Base-by-base conservation (phyloP, 1,284 basidiomycete genomes). In the Mrakiaceae sp. region DNA sequence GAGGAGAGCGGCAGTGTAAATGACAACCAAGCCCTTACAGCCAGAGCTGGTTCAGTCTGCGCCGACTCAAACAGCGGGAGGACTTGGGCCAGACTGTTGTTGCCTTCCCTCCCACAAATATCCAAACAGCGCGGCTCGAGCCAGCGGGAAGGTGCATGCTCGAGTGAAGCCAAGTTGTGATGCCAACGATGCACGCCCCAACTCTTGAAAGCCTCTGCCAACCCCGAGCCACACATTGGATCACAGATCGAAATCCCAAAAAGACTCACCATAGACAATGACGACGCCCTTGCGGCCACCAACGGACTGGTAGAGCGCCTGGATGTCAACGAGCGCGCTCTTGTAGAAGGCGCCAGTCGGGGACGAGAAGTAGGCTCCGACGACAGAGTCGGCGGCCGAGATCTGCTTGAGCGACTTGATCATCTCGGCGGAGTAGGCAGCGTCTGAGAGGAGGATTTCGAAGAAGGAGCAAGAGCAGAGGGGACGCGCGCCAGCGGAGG, bases 301-400 rank as follows among this genome's bases (percentile, higher is more conserved):
- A 49, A 74, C 70, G 39, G 68, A 87, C 76, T 87, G 88, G 73
- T 87, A 87, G 70, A 88, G 83, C 50, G 87, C 85, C 74, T 96
- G 88, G 12, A 90, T 88, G 68, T 97, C 91, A 60, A 98, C 81
- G 58, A 96, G 78, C n/a, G 84, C 84, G 73, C 92, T 88, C 71
- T 86, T 88, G 77, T 90, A 87, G 77, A 95, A 97, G n/a, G 91
- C 91, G 51, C 92, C 91, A 61, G 91, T 81, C 16, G 86, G 84
- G 57, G 87, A 90, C 57, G 87, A 88, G 75, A 96, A 91, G 81
- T 99, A 99, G 77, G 97, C 92, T 55, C 96, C 96, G 65, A 98
- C 90, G 58, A 96, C 84, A 71, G 88, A 92, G 75, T 95, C 93
- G 73, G 97, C 94, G 63, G 88, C 86, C 74, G 92, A 89, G 67